Evolutionary conservation across 345 rosid species (phyloP).

Genomic region (Salix caprea): DNA sequence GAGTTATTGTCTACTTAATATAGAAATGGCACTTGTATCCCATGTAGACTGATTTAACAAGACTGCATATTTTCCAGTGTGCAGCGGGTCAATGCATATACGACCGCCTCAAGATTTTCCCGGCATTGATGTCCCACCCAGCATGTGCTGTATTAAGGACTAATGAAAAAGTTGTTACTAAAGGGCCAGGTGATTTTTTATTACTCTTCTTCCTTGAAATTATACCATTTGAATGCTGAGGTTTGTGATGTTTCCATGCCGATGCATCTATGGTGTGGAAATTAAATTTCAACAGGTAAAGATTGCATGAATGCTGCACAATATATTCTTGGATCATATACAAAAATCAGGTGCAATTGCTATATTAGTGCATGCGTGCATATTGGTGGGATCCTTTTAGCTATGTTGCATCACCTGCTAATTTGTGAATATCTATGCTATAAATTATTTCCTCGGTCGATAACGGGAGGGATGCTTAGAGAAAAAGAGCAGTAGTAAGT

Average conservation of each 20-base stretch:
- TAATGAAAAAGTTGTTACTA: slow-evolving; percentile 42
- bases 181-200: slow-evolving; percentile 40
- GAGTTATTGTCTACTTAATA: slow-evolving; percentile 20
- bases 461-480: too few species aligned
- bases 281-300: slow-evolving; percentile 5
- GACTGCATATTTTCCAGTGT: slow-evolving; percentile 41
- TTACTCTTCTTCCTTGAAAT: background rate
- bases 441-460: too few species aligned
- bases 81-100: slow-evolving; percentile 70
- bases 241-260: background rate
- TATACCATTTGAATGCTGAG: background rate
- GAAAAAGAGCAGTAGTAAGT: too few species aligned
- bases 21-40: slow-evolving; percentile 11
- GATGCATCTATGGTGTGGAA: background rate
- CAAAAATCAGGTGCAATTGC: too few species aligned
- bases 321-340: too few species aligned
- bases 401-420: too few species aligned
- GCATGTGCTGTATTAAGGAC: slow-evolving; percentile 39
- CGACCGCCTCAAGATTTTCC: slow-evolving; percentile 70
- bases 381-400: too few species aligned
- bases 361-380: too few species aligned
- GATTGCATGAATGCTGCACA: background rate
- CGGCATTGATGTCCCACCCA: slow-evolving; percentile 52
- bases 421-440: too few species aligned
- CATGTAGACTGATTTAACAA: background rate